Base-by-base conservation (phyloP, 441 rosid species). In the Brassica hybrid region DNA sequence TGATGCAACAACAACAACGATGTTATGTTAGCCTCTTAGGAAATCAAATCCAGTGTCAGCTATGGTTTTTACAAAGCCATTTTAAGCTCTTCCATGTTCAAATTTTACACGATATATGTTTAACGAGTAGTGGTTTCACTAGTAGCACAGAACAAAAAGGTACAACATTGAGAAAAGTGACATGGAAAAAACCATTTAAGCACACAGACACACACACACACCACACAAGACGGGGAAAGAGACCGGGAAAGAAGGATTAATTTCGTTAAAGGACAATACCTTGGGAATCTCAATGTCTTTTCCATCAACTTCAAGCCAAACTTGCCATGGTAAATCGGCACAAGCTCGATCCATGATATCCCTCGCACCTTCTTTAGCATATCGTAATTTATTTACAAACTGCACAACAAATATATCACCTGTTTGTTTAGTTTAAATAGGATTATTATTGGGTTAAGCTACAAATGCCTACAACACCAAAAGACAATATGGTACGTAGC, bases 261-360 rank as follows among this genome's bases (percentile, higher is more conserved):
- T 17, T 27, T 54, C 23, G 41, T 50, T 54, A 69, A 13, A 14
- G 13, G 19, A 71, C 1, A 36, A 72, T 80, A 89, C 94, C 90
- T 82, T 85, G 18, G 94, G 94, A 19, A 89, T 86, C 54, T 84
- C 84, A 27, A 89, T 86, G 72, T 86, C 90, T 83, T 82, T 79
- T 38, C 91, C 91, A 67, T 89, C 94, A 60, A 89, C 94, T 86
- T 89, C 91, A 78, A 89, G 90, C 91, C 91, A 86, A 68, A 85
- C 88, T 62, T 89, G 88, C 94, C 91, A 88, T 14, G 94, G 90
- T 81, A 89, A 81, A 82, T 89, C 91, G 2, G 94, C 89, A 84
- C 91, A 89, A 45, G 94, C 84, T 84, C 94, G 79, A 80, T 88
- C 94, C 94, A 88, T 85, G 62, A 89, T 88, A 73, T 86, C 91